Evolutionary conservation across 169 alveolate species (phyloP).

Genomic region (Eimeria zaria): DNA sequence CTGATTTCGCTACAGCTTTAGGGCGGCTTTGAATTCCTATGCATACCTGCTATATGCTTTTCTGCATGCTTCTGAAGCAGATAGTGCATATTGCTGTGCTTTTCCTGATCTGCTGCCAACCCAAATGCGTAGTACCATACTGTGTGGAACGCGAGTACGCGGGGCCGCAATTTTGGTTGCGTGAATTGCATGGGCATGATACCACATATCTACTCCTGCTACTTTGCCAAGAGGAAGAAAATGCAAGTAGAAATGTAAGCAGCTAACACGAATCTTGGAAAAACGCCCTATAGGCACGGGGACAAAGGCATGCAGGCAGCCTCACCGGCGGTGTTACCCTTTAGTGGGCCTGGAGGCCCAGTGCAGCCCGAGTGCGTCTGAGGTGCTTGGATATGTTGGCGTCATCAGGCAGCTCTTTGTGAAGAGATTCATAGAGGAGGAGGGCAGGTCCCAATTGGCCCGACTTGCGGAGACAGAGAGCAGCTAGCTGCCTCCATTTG

Average conservation of each 20-base stretch:
- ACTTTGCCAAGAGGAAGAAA: background rate
- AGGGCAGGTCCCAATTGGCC: constrained; percentile 90
- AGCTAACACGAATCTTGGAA: background rate
- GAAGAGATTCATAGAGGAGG: constrained; percentile 39
- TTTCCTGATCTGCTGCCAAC: background rate
- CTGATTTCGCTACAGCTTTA: background rate
- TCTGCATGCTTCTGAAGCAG: background rate
- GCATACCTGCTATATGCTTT: too few species aligned
- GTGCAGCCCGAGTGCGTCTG: constrained; percentile 28
- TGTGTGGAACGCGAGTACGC: background rate
- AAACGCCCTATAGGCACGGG: background rate
- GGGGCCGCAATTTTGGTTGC: background rate
- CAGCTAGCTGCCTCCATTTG: constrained; percentile 95
- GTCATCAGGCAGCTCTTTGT: constrained; percentile 68
- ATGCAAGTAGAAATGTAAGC: background rate
- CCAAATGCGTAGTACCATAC: background rate
- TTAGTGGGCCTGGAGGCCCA: constrained; percentile 2
- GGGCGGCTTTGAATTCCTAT: background rate
- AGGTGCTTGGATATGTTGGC: constrained; percentile 23
- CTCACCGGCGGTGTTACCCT: background rate
- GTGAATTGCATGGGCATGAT: background rate
- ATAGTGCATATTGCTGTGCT: background rate
- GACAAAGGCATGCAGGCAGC: background rate
- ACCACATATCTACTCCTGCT: background rate
- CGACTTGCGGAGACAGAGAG: constrained; percentile 95